These are phyloP conservation scores for Davidsoniella australis DNA, from an alignment of 2,329 filamentous ascomycete species.

Conservation along the genomic window DNA sequence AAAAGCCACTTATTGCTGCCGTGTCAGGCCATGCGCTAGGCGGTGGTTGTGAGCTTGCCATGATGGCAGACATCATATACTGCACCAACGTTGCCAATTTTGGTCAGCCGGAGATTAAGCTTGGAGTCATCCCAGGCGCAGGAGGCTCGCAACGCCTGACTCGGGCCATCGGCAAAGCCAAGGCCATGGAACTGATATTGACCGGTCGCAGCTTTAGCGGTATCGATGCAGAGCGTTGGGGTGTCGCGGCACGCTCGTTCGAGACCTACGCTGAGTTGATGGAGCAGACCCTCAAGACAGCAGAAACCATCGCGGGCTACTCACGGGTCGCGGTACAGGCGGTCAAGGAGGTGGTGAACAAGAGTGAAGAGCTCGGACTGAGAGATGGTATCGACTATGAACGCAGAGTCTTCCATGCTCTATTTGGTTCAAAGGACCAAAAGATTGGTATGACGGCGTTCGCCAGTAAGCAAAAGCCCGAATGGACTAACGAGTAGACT, in stretches of 20 bases:
- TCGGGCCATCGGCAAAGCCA: conserved; percentile 63
- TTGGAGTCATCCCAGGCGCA: conserved; percentile 81
- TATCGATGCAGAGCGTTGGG: conserved; percentile 74
- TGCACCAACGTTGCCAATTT: conserved; percentile 75
- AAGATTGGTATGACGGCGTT: conserved; percentile 96
- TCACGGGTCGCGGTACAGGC: conserved; percentile 76
- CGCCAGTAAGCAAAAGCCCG: conserved; percentile 80
- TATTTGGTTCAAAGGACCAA: conserved; percentile 92
- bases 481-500: conserved; percentile 50
- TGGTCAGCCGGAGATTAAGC: conserved; percentile 91
- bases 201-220: conserved; percentile 75
- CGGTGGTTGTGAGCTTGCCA: conserved; percentile 86
- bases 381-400: conserved; percentile 91
- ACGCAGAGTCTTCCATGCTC: conserved; percentile 74
- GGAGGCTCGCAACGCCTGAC: conserved; percentile 84
- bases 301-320: conserved; percentile 76
- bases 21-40: conserved; percentile 91
- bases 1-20: conserved; percentile 87
- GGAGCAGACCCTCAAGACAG: conserved; percentile 63
- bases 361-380: conserved; percentile 81
- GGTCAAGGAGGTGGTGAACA: conserved; percentile 96
- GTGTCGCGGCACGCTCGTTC: conserved; percentile 70
- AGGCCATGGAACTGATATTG: conserved; percentile 81
- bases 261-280: conserved; percentile 66
- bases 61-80: conserved; percentile 96